Conservation (phyloP, 139 green algal genomes). For the Haematococcus sp. region DNA sequence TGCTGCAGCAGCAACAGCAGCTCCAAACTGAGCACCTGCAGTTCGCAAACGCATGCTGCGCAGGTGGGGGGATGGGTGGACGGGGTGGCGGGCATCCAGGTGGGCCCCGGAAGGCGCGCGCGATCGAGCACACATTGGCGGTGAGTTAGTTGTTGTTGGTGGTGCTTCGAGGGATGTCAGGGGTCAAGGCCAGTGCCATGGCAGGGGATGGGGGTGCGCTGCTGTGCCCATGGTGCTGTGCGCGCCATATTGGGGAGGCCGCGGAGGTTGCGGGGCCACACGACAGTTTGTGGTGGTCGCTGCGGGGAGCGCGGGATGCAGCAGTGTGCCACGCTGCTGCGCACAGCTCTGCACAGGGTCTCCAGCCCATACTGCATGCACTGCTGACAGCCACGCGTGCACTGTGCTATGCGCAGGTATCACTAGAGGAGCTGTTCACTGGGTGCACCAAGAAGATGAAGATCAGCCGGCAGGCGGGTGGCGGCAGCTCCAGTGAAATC, state of each 20-base stretch:
- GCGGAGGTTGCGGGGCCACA: too few relatives aligned
- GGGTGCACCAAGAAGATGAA: conserved; percentile 64
- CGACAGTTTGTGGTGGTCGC: too few relatives aligned
- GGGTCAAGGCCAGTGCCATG: background rate
- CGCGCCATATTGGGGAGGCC: too few relatives aligned
- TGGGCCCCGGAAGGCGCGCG: conserved; percentile 23
- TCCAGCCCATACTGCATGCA: too few relatives aligned
- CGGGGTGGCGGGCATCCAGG: conserved; percentile 8
- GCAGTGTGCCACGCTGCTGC: too few relatives aligned
- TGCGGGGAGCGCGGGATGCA: too few relatives aligned
- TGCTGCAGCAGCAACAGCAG: too few relatives aligned
- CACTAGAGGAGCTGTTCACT: conserved; percentile 59
- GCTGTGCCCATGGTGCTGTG: conserved; percentile 56
- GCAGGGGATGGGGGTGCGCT: conserved; percentile 37
- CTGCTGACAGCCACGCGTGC: too few relatives aligned
- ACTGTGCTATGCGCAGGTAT: conserved; percentile 23
- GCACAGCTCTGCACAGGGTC: too few relatives aligned
- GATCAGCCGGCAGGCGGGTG: conserved; percentile 34
- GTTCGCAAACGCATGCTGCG: conserved; percentile 13
- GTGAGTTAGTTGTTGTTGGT: background rate
- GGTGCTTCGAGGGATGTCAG: background rate
- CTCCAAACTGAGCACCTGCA: too few relatives aligned
- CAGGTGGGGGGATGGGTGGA: conserved; percentile 25
- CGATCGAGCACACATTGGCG: conserved; percentile 6
- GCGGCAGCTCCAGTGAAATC: conserved; percentile 63